Percentiles rank a stretch among this genome's conserved stretches.
phyloP scores from a whole-genome alignment of 2,329 filamentous ascomycete genomes.

The Knoxdaviesia proteae region DNA sequence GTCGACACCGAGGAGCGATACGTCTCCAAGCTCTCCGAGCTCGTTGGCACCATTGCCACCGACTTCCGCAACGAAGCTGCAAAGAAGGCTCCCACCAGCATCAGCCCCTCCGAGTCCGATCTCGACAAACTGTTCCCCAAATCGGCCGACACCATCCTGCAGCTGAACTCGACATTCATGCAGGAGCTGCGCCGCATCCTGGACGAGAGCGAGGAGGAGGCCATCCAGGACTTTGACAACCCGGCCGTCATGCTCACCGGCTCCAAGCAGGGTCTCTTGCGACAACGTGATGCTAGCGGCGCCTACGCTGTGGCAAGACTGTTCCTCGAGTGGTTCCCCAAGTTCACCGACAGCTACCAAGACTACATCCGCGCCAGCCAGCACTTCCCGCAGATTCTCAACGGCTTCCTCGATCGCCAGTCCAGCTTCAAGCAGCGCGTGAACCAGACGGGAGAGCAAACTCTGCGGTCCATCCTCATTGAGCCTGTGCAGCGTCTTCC shows the following conservation, averaged over 20 bases:
- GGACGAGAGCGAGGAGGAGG: conserved; percentile 66
- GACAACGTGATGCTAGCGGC: conserved; percentile 22
- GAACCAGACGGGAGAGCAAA: conserved; percentile 71
- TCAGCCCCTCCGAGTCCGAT: conserved; percentile 51
- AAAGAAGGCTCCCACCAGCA: conserved; percentile 33
- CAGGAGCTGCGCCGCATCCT: conserved; percentile 55
- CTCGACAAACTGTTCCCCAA: conserved; percentile 61
- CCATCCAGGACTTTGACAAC: conserved; percentile 53
- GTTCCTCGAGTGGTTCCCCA: conserved; percentile 79
- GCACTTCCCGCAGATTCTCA: conserved; percentile 64
- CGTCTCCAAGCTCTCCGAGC: conserved; percentile 65
- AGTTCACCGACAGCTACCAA: conserved; percentile 76
- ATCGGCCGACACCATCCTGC: conserved; percentile 59
- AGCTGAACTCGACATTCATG: conserved; percentile 65
- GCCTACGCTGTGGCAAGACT: conserved; percentile 58
- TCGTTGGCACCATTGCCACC: conserved; percentile 61
- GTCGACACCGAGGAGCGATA: conserved; percentile 90
- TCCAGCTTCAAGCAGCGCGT: conserved; percentile 69
- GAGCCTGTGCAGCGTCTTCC: conserved; percentile 90
- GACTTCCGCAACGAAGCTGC: conserved; percentile 57
- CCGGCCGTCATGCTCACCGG: conserved; percentile 19
- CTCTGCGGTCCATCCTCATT: conserved; percentile 76
- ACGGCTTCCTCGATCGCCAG: conserved; percentile 55
- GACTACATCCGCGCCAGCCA: conserved; percentile 85
- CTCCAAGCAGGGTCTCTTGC: conserved; percentile 16